Conservation (phyloP, 768 basidiomycete genomes). For the Agrocybe chaxingu region DNA sequence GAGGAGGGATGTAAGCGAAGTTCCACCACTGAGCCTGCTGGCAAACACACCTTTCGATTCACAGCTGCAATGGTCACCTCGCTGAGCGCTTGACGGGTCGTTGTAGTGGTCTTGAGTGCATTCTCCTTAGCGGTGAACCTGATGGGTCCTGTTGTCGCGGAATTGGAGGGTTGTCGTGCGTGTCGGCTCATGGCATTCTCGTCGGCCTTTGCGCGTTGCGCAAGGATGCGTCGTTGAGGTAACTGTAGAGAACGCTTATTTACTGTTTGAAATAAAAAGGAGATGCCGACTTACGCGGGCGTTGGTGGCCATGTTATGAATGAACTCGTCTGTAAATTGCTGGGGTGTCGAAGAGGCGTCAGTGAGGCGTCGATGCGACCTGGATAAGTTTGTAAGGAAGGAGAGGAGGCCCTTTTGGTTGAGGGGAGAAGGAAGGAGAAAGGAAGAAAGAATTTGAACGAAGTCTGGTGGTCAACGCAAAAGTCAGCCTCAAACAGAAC, state of each 20-base stretch:
- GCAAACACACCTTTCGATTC: slow-evolving; percentile 64
- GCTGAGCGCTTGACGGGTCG: slow-evolving; percentile 69
- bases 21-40: neutral
- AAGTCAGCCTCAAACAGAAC: slow-evolving; percentile 38
- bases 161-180: slow-evolving; percentile 56
- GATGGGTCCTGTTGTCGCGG: slow-evolving; percentile 40
- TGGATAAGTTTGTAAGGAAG: slow-evolving; percentile 21
- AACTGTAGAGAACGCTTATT: slow-evolving; percentile 36
- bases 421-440: slow-evolving; percentile 25
- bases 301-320: slow-evolving; percentile 53
- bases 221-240: slow-evolving; percentile 63
- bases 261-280: slow-evolving; percentile 12
- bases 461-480: slow-evolving; percentile 21
- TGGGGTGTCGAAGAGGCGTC: slow-evolving; percentile 5
- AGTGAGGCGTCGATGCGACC: slow-evolving; percentile 7
- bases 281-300: slow-evolving; percentile 46
- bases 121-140: slow-evolving; percentile 50
- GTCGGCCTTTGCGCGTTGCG: slow-evolving; percentile 69
- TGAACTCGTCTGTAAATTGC: slow-evolving; percentile 11
- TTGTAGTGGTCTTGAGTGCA: slow-evolving; percentile 46
- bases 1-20: slow-evolving; percentile 3
- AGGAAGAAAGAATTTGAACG: slow-evolving; percentile 25
- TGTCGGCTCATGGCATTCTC: slow-evolving; percentile 76
- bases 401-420: slow-evolving; percentile 14
- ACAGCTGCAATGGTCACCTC: slow-evolving; percentile 80